These are phyloP conservation scores for Candida methanosorbosa DNA, from an alignment of 805 yeast species.

Conservation along the genomic window DNA sequence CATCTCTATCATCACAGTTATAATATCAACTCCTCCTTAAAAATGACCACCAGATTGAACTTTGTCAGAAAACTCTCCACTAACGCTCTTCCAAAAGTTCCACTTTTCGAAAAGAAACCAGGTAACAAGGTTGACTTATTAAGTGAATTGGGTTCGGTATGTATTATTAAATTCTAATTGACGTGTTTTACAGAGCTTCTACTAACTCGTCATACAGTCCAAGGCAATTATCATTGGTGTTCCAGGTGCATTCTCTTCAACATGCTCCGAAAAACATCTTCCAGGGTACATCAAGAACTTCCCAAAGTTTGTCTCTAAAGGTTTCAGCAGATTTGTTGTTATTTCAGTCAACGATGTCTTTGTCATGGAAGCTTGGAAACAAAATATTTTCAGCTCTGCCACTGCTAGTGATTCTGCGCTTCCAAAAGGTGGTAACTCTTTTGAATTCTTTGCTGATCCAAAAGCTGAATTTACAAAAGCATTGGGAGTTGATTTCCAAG, in stretches of 20 bases:
- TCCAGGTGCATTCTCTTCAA: constrained; percentile 78
- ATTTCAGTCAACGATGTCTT: constrained; percentile 84
- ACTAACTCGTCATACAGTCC: not conserved
- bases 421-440: constrained; percentile 1
- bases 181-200: not conserved
- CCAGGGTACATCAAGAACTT: constrained; percentile 60
- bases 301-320: constrained; percentile 50
- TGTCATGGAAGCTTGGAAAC: constrained; percentile 76
- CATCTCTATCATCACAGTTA: too few species aligned
- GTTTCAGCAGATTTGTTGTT: constrained; percentile 53
- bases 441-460: constrained; percentile 67
- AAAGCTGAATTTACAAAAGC: constrained; percentile 59
- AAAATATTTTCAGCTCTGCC: constrained; percentile 21
- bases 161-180: not conserved
- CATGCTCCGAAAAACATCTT: constrained; percentile 62
- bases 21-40: too few species aligned
- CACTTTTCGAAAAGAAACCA: constrained; percentile 16
- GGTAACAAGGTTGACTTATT: constrained; percentile 11
- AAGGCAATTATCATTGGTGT: constrained; percentile 44
- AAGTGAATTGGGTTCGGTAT: constrained; percentile 10
- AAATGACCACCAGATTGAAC: too few species aligned
- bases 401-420: too few species aligned
- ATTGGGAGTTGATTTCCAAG: constrained; percentile 61
- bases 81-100: constrained; percentile 5
- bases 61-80: not conserved